Conservation (phyloP, 2,329 filamentous ascomycete genomes). For the Sordariomycetes sp. region DNA sequence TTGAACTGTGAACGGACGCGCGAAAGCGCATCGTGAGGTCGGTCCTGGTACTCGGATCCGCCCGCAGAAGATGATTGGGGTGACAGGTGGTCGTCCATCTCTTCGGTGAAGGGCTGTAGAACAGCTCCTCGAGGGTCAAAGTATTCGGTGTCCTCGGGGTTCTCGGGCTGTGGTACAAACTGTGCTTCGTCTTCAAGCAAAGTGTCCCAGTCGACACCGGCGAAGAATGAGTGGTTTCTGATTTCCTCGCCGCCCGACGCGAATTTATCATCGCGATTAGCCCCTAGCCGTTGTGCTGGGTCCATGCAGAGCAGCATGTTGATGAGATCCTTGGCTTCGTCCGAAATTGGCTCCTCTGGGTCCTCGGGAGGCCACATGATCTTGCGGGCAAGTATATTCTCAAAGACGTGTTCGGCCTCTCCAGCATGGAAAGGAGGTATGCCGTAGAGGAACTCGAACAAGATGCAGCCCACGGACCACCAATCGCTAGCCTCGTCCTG, state of each 20-base stretch:
- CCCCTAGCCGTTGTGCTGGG: conserved; percentile 71
- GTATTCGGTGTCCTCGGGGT: conserved; percentile 96
- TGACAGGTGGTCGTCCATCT: conserved; percentile 82
- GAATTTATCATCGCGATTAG: conserved; percentile 77
- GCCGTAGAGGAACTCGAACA: conserved; percentile 93
- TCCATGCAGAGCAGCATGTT: conserved; percentile 84
- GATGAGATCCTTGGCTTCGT: conserved; percentile 88
- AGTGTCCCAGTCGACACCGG: conserved; percentile 78
- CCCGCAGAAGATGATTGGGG: conserved; percentile 61
- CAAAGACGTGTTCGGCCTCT: conserved; percentile 88
- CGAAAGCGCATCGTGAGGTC: conserved; percentile 90
- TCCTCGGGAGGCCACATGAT: conserved; percentile 88
- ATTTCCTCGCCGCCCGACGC: conserved; percentile 85
- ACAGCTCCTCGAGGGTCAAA: conserved; percentile 90
- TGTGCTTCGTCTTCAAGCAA: conserved; percentile 92
- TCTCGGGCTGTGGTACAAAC: conserved; percentile 85
- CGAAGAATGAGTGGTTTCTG: conserved; percentile 81
- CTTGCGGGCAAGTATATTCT: conserved; percentile 83
- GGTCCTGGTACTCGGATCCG: conserved; percentile 66
- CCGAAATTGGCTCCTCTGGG: conserved; percentile 64
- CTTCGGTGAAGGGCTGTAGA: conserved; percentile 83
- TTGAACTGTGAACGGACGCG: conserved; percentile 81
- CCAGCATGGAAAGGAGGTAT: conserved; percentile 87
- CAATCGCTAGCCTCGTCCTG: conserved; percentile 99
- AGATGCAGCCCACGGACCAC: conserved; percentile 98